These are phyloP conservation scores for Boletus huronensis DNA, from an alignment of 768 basidiomycete genomes.

Conservation along the genomic window DNA sequence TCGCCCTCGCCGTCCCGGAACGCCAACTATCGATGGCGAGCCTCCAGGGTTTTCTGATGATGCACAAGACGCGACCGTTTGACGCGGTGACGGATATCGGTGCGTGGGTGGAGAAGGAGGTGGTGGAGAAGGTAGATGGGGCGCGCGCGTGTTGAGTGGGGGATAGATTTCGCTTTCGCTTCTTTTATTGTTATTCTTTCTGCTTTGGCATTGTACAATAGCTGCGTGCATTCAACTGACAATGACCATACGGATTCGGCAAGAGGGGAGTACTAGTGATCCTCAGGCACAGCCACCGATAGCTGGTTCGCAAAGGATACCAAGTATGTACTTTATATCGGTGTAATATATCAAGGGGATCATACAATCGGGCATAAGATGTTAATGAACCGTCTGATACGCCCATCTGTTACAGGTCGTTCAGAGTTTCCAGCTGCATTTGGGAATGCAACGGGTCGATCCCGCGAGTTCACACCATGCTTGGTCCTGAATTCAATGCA, in stretches of 20 bases:
- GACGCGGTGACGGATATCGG: constrained; percentile 47
- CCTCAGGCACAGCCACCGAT: not conserved
- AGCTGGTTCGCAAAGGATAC: not conserved
- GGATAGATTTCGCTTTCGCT: too few relatives aligned
- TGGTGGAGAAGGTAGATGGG: not conserved
- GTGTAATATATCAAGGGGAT: too few relatives aligned
- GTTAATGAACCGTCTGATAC: too few relatives aligned
- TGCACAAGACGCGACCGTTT: constrained; percentile 56
- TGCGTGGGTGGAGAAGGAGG: constrained; percentile 50
- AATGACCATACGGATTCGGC: not conserved
- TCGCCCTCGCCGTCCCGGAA: constrained; percentile 52
- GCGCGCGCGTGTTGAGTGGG: too few relatives aligned
- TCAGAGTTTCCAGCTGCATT: too few relatives aligned
- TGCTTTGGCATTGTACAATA: not conserved
- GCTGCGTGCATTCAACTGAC: not conserved
- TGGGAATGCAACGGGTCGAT: too few relatives aligned
- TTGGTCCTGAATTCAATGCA: not conserved
- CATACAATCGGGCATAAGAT: too few relatives aligned
- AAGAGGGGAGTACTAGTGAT: not conserved
- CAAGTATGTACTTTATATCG: too few relatives aligned
- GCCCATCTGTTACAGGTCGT: too few relatives aligned
- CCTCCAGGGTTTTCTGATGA: constrained; percentile 63
- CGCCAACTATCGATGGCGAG: constrained; percentile 41
- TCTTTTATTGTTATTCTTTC: not conserved
- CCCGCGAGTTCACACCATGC: not conserved